phyloP scores from a whole-genome alignment of 345 rosid species.

The Lepidium aucheri region DNA sequence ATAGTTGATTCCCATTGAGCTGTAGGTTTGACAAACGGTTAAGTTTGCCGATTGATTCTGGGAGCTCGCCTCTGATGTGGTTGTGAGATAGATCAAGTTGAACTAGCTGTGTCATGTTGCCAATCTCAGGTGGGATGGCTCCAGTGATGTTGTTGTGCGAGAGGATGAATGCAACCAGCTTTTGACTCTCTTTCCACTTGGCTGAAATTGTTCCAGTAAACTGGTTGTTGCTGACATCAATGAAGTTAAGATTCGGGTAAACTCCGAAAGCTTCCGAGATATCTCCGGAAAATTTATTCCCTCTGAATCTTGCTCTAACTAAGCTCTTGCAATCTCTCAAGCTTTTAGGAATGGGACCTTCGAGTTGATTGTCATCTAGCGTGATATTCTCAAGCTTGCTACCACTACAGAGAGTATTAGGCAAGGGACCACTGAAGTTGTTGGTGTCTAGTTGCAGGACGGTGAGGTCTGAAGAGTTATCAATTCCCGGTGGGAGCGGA shows the following conservation, averaged over 20 bases:
- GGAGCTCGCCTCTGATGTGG: constrained; percentile 22
- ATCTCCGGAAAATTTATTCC: constrained; percentile 32
- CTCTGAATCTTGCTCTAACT: constrained; percentile 31
- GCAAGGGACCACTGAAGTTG: constrained; percentile 31
- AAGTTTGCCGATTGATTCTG: constrained; percentile 8
- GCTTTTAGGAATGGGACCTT: constrained; percentile 33
- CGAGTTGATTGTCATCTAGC: constrained; percentile 22
- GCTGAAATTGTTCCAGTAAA: constrained; percentile 35
- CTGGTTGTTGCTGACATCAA: constrained; percentile 33
- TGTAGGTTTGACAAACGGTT: background rate
- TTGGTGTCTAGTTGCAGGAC: constrained; percentile 33
- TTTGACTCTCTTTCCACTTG: constrained; percentile 29
- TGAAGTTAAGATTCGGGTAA: constrained; percentile 28
- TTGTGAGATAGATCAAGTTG: constrained; percentile 28
- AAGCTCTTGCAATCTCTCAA: constrained; percentile 32
- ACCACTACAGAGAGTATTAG: constrained; percentile 32
- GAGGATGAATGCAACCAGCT: constrained; percentile 24
- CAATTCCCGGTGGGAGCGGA: constrained; percentile 30
- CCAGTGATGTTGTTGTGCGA: constrained; percentile 29
- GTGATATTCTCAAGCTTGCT: constrained; percentile 32
- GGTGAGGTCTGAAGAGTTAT: constrained; percentile 21
- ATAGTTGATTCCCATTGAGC: constrained; percentile 22
- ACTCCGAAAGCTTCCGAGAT: constrained; percentile 28
- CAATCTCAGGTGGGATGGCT: constrained; percentile 31
- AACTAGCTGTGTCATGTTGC: constrained; percentile 19